Evolutionary conservation across 2,329 filamentous ascomycete species (phyloP), one percentile per base, ranked within the genome.

Genomic region (Ceratocystiopsis sp.): DNA sequence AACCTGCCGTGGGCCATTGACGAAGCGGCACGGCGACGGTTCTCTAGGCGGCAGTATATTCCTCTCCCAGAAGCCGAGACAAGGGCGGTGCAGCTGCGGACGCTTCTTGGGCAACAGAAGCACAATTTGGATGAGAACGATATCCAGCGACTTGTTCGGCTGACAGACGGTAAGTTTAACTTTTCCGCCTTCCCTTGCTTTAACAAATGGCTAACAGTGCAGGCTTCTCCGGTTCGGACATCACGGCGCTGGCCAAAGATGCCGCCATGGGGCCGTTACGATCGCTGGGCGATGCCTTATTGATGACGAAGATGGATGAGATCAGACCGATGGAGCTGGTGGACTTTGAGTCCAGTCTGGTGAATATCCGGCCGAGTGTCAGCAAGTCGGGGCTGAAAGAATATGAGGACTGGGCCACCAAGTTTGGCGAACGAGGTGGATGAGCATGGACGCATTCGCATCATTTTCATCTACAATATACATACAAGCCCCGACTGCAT

Each of bases 1-100:
- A 98, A 98, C 57, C 60, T 96, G 46, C 91, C 91, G 0, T 98
- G 91, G 91, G 86, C 87, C 33, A 96, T 98, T 52, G 91, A 98
- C 53, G 91, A 96, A 59, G 91, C 91, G 19, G 91, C 91, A 1
- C 71, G 91, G 45, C 70, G 91, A 45, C 71, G 91, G 41, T 98
- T 98, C 56, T 89, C 95, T 14, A 70, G 91, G 49, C 73, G 91
- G 46, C 91, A 96, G 60, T 98, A 98, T 57, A 98, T 98, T 47
- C 89, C 91, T 1, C 63, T 98, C 11, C 91, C 91, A 0, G 91
- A 96, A 57, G 73, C 78, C 12, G 74, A 80, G 50, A 93, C 93
- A 1, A 72, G 91, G 45, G 78, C 77, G 44, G 71, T 74, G 41
- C 91, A 98, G 54, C 62, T 98, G 38, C 71, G 73, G 49, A 93